Evolutionary conservation across 257 asterid species (phyloP).

Genomic region (Fraxinus excelsior): DNA sequence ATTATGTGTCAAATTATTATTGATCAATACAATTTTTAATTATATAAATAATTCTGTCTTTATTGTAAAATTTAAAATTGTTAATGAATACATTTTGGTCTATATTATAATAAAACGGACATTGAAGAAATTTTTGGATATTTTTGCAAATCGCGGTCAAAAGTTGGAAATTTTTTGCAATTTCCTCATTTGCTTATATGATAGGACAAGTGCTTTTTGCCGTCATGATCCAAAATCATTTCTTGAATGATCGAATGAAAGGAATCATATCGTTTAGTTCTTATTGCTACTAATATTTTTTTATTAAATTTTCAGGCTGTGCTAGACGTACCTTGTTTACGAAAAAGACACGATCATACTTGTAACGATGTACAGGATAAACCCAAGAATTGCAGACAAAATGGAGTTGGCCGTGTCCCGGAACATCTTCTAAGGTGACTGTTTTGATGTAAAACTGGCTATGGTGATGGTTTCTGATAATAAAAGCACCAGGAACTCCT

Average conservation of each 20-base stretch:
- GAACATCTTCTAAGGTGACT: slow-evolving; percentile 62
- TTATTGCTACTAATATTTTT: not conserved
- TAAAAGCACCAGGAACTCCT: slow-evolving; percentile 80
- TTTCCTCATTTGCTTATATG: no score
- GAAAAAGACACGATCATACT: slow-evolving; percentile 69
- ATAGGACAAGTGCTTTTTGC: not conserved
- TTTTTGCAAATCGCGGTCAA: no score
- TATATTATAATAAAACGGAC: no score
- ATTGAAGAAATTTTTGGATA: no score
- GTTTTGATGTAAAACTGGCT: slow-evolving; percentile 72
- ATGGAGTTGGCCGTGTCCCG: slow-evolving; percentile 59
- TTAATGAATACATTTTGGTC: no score
- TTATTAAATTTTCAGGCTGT: not conserved
- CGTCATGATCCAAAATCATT: not conserved
- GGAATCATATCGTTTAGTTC: not conserved
- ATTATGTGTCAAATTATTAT: no score
- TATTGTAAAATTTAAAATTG: no score
- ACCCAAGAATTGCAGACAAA: slow-evolving; percentile 90
- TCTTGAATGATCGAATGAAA: not conserved
- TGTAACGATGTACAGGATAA: slow-evolving; percentile 65
- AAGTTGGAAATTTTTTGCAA: no score
- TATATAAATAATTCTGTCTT: no score
- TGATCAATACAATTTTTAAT: no score
- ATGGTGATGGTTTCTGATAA: slow-evolving; percentile 65
- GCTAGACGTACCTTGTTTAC: slow-evolving; percentile 60